Evolutionary conservation across 345 rosid species (phyloP).

Genomic region (Eucalyptus guilfoylei): DNA sequence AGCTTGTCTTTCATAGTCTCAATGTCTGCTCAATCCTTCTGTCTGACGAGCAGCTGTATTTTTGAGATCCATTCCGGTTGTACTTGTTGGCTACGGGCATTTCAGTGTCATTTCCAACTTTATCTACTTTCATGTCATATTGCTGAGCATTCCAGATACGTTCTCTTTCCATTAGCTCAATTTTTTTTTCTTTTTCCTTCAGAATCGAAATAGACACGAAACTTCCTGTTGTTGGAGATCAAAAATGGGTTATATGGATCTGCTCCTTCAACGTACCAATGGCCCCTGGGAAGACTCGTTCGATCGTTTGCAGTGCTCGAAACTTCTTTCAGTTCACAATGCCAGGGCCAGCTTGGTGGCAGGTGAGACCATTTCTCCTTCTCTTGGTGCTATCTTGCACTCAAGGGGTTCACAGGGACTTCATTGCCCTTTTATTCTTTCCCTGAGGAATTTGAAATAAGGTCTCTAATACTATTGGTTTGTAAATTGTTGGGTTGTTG

Average conservation of each 20-base stretch:
- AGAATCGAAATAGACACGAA: slow-evolving; percentile 90
- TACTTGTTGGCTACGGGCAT: neutral
- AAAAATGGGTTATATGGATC: slow-evolving; percentile 93
- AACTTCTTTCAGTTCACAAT: slow-evolving; percentile 91
- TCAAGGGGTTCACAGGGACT: neutral
- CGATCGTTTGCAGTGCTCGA: slow-evolving; percentile 93
- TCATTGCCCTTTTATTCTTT: neutral
- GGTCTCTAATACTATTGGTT: neutral
- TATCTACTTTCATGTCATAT: neutral
- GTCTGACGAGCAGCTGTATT: neutral
- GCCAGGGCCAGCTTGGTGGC: slow-evolving; percentile 99
- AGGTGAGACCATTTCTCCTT: slow-evolving; percentile 29
- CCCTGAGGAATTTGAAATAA: neutral
- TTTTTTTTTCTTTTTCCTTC: neutral
- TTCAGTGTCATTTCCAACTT: neutral
- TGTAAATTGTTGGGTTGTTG: neutral
- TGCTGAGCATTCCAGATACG: neutral
- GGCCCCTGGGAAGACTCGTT: slow-evolving; percentile 97
- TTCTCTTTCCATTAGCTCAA: neutral
- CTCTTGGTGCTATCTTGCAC: neutral
- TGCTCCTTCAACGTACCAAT: slow-evolving; percentile 94
- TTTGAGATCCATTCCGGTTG: neutral
- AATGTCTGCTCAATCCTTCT: neutral
- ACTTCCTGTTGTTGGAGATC: slow-evolving; percentile 69
- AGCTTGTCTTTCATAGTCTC: neutral